phyloP scores from a whole-genome alignment of 2,329 filamentous ascomycete species.

The Aspergillus vadensis region DNA sequence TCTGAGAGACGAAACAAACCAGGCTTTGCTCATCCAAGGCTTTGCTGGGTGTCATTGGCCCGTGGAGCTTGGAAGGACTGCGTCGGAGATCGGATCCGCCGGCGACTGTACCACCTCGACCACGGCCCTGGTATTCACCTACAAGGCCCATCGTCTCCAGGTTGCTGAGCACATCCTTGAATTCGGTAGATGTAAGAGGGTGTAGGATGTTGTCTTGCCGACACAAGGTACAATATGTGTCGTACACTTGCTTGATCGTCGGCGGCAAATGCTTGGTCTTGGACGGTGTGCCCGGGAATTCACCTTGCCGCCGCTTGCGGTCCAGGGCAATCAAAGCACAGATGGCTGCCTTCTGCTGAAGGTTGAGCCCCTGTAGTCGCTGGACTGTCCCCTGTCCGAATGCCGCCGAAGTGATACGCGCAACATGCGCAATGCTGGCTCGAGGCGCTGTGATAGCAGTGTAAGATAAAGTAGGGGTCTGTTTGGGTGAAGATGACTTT shows the following conservation, averaged over 20 bases:
- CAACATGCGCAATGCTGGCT: conserved; percentile 86
- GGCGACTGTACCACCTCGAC: conserved; percentile 63
- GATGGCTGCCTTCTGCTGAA: conserved; percentile 94
- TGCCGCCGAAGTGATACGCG: conserved; percentile 82
- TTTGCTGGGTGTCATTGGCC: conserved; percentile 53
- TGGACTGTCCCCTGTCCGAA: conserved; percentile 89
- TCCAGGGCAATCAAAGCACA: conserved; percentile 89
- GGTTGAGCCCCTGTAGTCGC: conserved; percentile 80
- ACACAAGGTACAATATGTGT: conserved; percentile 80
- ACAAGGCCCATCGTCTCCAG: conserved; percentile 86
- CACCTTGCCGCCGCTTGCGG: conserved; percentile 60
- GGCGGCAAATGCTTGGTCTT: conserved; percentile 65
- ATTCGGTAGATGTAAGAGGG: conserved; percentile 86
- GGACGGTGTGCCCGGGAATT: conserved; percentile 57
- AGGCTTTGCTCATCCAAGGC: conserved; percentile 74
- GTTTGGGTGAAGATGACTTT: conserved; percentile 42
- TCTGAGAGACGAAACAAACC: conserved; percentile 76
- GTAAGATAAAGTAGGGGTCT: conserved; percentile 52
- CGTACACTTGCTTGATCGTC: conserved; percentile 80
- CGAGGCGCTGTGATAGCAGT: conserved; percentile 81
- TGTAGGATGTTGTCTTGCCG: conserved; percentile 86
- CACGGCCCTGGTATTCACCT: conserved; percentile 67
- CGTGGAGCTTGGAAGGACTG: conserved; percentile 70
- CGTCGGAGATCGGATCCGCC: conserved; percentile 53
- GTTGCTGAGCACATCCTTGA: conserved; percentile 86